Base-by-base conservation (phyloP, 2,329 filamentous ascomycete species). In the Coniochaeta sp. region DNA sequence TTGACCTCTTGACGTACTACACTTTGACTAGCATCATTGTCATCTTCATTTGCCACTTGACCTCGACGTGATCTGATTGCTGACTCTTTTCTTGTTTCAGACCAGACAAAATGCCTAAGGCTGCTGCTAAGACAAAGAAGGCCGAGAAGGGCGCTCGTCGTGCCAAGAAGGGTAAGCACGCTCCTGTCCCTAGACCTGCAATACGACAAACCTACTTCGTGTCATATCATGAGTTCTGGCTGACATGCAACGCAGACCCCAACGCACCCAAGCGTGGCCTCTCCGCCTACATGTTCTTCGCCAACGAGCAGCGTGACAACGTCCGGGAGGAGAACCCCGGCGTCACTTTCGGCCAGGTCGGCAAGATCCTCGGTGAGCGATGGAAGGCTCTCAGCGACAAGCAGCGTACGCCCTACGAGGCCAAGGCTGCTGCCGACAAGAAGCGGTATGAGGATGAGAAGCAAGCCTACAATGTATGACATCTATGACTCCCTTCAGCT, bases 221-320 rank as follows among this genome's bases (percentile, higher is more conserved):
- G 6, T 8, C 40, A 19, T 8, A 14, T 12, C 19, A n/a, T 52
- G 33, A 58, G 40, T 58, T 22, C 11, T 44, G 31, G 16, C 56
- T 58, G 22, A 58, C 56, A 44, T 31, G 22, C 14, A 16, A 19
- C 50, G 9, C 70, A 96, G 93, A 97, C 79, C 92, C 92, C 78
- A 97, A 97, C 80, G 93, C 93, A 63, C 95, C 95, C 76, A 99
- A 98, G 92, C 92, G 95, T 79, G 95, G 93, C 82, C 91, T 99
- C 58, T 98, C 95, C 59, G 95, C 95, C 66, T 99, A 99, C 87
- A 99, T 99, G 95, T 98, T 98, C 89, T 99, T 98, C 77, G 95
- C 95, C 86, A 98, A 98, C 74, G 95, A 98, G 80, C 91, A 97
- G 81, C 93, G 95, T 70, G 93, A 98, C 75, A 96, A 95, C 77